Percentiles rank a stretch among this genome's conserved stretches.
Evolutionary conservation across 257 asterid genomes (phyloP).

Genomic region (Cynanchum wilfordii): DNA sequence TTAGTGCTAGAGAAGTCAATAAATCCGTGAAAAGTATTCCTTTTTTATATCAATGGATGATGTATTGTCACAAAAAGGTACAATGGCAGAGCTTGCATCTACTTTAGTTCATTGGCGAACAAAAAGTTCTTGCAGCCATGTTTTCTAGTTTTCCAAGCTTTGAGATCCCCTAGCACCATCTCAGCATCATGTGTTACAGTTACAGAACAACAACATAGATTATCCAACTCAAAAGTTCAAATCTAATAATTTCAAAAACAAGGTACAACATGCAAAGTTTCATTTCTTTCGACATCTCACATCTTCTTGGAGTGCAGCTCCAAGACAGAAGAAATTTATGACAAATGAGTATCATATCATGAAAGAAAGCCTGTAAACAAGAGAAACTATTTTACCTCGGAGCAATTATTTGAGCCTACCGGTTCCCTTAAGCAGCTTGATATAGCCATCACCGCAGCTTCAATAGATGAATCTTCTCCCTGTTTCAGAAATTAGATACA

Average conservation of each 20-base stretch:
- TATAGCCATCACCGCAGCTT: slow-evolving; percentile 85
- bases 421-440: slow-evolving; percentile 83
- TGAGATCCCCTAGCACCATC: not conserved
- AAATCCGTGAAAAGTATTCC: not conserved
- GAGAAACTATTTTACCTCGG: slow-evolving; percentile 45
- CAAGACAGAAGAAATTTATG: not conserved
- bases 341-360: not conserved
- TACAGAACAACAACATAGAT: not conserved
- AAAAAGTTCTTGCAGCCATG: not conserved
- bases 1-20: not conserved
- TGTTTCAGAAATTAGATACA: slow-evolving; percentile 17
- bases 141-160: not conserved
- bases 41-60: not conserved
- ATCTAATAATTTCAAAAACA: not conserved
- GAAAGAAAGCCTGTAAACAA: not conserved
- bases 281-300: too few species aligned
- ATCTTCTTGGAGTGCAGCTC: not conserved
- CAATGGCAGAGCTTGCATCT: not conserved
- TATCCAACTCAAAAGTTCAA: not conserved
- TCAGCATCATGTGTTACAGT: not conserved
- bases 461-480: slow-evolving; percentile 89
- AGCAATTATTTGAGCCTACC: slow-evolving; percentile 60
- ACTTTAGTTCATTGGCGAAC: not conserved
- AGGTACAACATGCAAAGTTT: not conserved
- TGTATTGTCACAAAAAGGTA: not conserved